Evolutionary conservation across 2,329 filamentous ascomycete genomes (phyloP), one percentile per base, ranked within the genome.

Genomic region (Pseudogymnoascus sp.): DNA sequence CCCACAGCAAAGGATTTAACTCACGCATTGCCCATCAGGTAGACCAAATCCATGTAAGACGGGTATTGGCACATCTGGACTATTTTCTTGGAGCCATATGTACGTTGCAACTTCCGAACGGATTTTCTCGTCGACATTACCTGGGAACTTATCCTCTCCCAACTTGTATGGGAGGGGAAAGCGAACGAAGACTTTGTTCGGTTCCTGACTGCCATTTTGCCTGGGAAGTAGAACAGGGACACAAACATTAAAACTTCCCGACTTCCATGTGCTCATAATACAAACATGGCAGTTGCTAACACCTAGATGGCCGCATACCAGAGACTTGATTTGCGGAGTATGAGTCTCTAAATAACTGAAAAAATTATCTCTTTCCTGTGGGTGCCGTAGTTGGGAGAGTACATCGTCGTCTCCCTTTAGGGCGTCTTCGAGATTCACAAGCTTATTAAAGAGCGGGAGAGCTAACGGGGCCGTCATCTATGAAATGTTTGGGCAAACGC

Each of bases 41-140:
- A 39, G 36, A n/a, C 13, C 13, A n/a, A 39, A 39, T 8, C 69
- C 71, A 41, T 66, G 69, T 13, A 75, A 62, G 1, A 63, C 62
- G 72, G 73, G 13, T 73, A 71, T 4, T 70, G 72, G 13, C 77
- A 66, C n/a, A 66, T 39, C 60, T 15, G 72, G 72, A 63, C 73
- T 76, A 42, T 76, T 65, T 27, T 73, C 66, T 36, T 73, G 66
- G 4, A 77, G 65, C 74, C 72, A 77, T 21, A 72, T 66, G 64
- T 74, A 78, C 0, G 74, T 74, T 1, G 70, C 75, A 15, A 70
- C 73, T 67, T 78, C 75, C 61, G 68, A 68, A 7, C 69, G 64
- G 2, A 79, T 25, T 69, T 79, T 79, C 68, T 79, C 76, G 39
- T 79, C 74, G 8, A 72, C 70, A 38, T 72, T 77, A 9, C 76